Evolutionary conservation across 2,329 filamentous ascomycete genomes (phyloP), one percentile per base, ranked within the genome.

Genomic region (Colletotrichum tamarilloi): DNA sequence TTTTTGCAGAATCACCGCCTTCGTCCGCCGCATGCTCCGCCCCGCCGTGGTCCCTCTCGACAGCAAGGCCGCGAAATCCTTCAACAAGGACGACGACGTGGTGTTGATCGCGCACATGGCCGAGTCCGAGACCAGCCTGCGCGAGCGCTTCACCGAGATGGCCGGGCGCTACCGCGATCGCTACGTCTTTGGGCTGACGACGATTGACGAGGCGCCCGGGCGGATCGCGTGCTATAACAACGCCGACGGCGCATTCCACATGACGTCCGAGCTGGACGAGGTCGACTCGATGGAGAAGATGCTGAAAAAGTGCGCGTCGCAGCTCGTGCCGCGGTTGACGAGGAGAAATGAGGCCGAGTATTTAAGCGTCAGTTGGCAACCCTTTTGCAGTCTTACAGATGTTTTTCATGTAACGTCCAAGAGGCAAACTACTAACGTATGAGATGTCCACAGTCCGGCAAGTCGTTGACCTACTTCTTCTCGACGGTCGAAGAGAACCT

Each of bases 311-410:
- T 87, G 85, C 62, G 78, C 83, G 0, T 75, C 77, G 4, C 83
- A 84, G 0, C 65, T 85, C 22, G 84, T 88, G 8, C 83, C 82
- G 0, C 83, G 86, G 67, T 79, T 88, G 65, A 86, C 84, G 1
- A 79, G 86, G 32, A 79, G 83, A 24, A 87, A 83, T 53, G 86
- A 89, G 75, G 73, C 84, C 70, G 80, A 82, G 28, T 83, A 56
- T 46, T 22, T 49, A 16, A 57, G 26, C 3, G 66, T 74, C 11
- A n/a, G 53, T 35, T 35, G 12, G 11, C 32, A 35, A 11, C 7
- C 38, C 35, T 14, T 19, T 19, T 56, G 8, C 42, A 49, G 19
- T 49, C 42, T 46, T 46, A 19, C 42, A 46, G 6, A n/a, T 5
- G 19, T 5, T 46, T 46, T 8, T 12, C 42, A 12, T n/a, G 1